phyloP scores from a whole-genome alignment of 176 grass and related monocot species.

The Cocos nucifera region DNA sequence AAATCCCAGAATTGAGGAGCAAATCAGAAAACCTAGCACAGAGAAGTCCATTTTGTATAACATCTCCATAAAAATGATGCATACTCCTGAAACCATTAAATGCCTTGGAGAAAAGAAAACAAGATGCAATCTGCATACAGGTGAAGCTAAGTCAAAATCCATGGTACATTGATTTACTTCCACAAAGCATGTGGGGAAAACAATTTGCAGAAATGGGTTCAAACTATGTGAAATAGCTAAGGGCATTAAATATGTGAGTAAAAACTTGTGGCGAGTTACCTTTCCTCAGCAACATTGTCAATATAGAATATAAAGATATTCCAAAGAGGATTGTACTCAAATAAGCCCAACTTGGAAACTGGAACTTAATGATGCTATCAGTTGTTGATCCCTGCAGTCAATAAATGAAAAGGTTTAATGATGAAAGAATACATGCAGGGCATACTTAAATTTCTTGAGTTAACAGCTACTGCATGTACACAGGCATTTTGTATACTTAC shows the following conservation, averaged over 20 bases:
- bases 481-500: conserved; percentile 34
- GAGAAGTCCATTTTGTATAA: conserved; percentile 86
- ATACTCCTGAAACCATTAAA: conserved; percentile 69
- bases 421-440: conserved; percentile 4
- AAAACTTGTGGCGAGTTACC: conserved; percentile 21
- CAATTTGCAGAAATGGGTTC: background rate
- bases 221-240: background rate
- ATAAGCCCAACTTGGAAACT: conserved; percentile 90
- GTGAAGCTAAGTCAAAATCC: background rate
- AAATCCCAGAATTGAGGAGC: conserved; percentile 64
- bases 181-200: background rate
- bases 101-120: conserved; percentile 96
- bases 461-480: no score
- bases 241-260: background rate
- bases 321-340: conserved; percentile 79
- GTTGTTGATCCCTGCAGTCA: conserved; percentile 61
- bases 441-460: no score
- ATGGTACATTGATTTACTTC: no score
- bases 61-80: conserved; percentile 79
- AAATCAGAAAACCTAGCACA: conserved; percentile 66
- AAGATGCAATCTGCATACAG: conserved; percentile 68
- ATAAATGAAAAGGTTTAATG: conserved; percentile 21
- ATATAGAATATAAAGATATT: conserved; percentile 86
- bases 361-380: conserved; percentile 88
- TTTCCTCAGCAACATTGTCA: conserved; percentile 91